A percentile compares a stretch with the other conserved stretches of the same genome.
phyloP scores from a whole-genome alignment of 2,329 filamentous ascomycete genomes.

The Didymella exigua region DNA sequence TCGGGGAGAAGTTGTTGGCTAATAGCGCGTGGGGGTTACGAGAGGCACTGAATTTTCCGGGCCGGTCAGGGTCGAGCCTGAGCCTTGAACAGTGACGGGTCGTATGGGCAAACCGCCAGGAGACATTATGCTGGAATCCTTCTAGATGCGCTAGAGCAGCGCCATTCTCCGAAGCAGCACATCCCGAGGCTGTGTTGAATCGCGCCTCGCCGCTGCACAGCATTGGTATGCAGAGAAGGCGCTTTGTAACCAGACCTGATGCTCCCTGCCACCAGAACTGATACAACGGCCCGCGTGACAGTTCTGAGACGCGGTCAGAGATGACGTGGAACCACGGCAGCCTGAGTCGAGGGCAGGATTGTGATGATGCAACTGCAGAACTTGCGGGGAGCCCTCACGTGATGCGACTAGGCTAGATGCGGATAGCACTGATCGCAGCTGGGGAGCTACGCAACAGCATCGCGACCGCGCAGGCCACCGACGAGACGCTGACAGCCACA shows the following conservation, averaged over 20 bases:
- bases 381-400: constrained; percentile 20
- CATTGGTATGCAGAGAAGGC: background rate
- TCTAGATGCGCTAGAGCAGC: constrained; percentile 16
- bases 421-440: constrained; percentile 20
- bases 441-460: constrained; percentile 19
- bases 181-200: constrained; percentile 4
- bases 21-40: constrained; percentile 48
- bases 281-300: constrained; percentile 12
- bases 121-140: constrained; percentile 13
- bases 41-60: constrained; percentile 19
- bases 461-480: constrained; percentile 20
- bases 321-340: constrained; percentile 24
- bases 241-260: background rate
- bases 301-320: constrained; percentile 15
- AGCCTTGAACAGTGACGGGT: constrained; percentile 17
- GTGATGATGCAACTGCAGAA: constrained; percentile 20
- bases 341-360: constrained; percentile 4
- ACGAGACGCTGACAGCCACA: constrained; percentile 21
- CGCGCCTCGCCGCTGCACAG: constrained; percentile 3
- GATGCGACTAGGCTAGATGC: constrained; percentile 1
- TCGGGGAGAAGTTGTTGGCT: constrained; percentile 31
- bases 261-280: background rate
- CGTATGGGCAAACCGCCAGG: constrained; percentile 12
- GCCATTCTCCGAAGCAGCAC: constrained; percentile 9
- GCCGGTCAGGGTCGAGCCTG: constrained; percentile 18